Evolutionary conservation across 2,329 filamentous ascomycete species (phyloP).

Genomic region (Diaporthe sp.): DNA sequence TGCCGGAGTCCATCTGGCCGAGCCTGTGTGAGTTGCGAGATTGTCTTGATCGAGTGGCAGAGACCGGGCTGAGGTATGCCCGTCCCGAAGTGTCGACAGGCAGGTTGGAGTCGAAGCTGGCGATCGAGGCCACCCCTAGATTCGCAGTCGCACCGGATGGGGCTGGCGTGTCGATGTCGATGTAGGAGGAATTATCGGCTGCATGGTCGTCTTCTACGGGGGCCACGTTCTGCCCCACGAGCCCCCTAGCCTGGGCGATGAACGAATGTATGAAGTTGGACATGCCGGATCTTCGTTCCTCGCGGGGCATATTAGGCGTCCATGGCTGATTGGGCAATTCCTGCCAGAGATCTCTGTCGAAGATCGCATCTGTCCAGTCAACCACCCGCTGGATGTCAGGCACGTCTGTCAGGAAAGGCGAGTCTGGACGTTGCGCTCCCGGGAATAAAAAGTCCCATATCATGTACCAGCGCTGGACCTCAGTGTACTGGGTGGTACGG

Average conservation of each 20-base stretch:
- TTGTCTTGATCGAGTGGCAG: neutral
- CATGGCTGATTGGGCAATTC: neutral
- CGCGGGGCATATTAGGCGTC: neutral
- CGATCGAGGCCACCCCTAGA: too few species aligned
- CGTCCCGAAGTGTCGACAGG: neutral
- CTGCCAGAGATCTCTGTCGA: neutral
- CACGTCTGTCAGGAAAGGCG: neutral
- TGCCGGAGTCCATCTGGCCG: neutral
- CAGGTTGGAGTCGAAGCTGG: neutral
- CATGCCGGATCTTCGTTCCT: neutral
- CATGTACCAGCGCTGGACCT: neutral
- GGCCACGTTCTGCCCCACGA: neutral
- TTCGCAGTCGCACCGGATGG: neutral
- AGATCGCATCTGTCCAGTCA: neutral
- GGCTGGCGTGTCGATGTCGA: neutral
- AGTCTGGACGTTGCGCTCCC: neutral
- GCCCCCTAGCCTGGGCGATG: neutral
- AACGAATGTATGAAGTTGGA: neutral
- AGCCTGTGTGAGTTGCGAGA: neutral
- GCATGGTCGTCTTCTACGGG: neutral
- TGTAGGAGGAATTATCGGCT: neutral
- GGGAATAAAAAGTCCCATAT: conserved; percentile 9
- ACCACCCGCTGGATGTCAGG: conserved; percentile 1
- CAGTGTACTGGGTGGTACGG: neutral
- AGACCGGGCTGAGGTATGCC: neutral